A percentile compares a stretch with the other conserved stretches of the same genome.
Conservation (phyloP, 495 filamentous ascomycete species). For the Talaromyces wortmannii region DNA sequence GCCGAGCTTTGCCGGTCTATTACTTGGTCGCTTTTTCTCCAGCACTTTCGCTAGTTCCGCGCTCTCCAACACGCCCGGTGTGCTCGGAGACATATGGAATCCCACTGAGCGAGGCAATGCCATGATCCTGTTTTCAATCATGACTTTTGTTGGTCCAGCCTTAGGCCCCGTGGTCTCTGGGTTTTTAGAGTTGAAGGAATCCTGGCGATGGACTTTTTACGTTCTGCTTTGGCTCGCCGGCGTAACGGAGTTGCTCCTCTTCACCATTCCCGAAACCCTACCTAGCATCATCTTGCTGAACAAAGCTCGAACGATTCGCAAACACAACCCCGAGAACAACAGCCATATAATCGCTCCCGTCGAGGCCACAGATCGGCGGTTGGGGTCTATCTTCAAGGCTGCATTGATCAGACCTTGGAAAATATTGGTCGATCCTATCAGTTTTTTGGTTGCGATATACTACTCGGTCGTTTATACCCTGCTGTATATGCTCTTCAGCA, state of each 20-base stretch:
- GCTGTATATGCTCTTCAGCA: slow-evolving; percentile 47
- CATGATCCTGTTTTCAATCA: slow-evolving; percentile 18
- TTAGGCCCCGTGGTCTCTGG: slow-evolving; percentile 22
- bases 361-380: slow-evolving; percentile 22
- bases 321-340: slow-evolving; percentile 18
- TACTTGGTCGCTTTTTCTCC: slow-evolving; percentile 38
- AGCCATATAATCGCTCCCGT: slow-evolving; percentile 29
- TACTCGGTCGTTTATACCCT: slow-evolving; percentile 40
- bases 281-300: slow-evolving; percentile 10
- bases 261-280: slow-evolving; percentile 26
- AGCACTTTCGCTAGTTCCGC: slow-evolving; percentile 42
- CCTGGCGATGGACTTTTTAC: slow-evolving; percentile 38
- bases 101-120: slow-evolving; percentile 39
- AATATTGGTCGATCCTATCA: slow-evolving; percentile 28
- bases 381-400: slow-evolving; percentile 33
- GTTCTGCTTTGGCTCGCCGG: slow-evolving; percentile 29
- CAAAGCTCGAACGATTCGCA: slow-evolving; percentile 20
- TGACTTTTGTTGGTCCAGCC: slow-evolving; percentile 20
- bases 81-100: slow-evolving; percentile 42
- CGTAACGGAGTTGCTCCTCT: slow-evolving; percentile 21
- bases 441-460: slow-evolving; percentile 36
- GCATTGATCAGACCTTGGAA: slow-evolving; percentile 35
- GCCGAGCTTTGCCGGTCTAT: slow-evolving; percentile 34
- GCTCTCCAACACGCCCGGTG: slow-evolving; percentile 35
- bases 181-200: slow-evolving; percentile 27